Percentiles rank a stretch among this genome's conserved stretches.
phyloP scores from a whole-genome alignment of 176 grass and related monocot species.

The Thinopyrum elongatum region DNA sequence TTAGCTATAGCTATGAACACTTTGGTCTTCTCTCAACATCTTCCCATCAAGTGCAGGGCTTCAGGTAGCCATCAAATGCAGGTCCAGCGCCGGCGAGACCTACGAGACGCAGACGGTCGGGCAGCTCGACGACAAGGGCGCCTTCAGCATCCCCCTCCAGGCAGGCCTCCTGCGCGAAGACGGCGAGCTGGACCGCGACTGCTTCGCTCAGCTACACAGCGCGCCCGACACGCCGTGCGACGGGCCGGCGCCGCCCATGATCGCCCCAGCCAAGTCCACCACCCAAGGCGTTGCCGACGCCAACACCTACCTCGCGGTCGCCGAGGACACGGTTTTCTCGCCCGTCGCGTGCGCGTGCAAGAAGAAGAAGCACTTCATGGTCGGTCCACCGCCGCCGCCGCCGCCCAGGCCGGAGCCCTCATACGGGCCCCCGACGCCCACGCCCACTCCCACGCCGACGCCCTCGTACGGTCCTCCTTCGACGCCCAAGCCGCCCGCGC shows the following conservation, averaged over 20 bases:
- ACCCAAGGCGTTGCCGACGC: background rate
- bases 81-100: slow-evolving; percentile 22
- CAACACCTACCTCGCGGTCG: slow-evolving; percentile 29
- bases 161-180: slow-evolving; percentile 24
- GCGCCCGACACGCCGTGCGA: slow-evolving; percentile 47
- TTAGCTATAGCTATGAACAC: background rate
- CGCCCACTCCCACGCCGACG: slow-evolving; percentile 19
- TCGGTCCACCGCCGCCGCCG: slow-evolving; percentile 32
- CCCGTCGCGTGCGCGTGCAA: slow-evolving; percentile 45
- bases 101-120: slow-evolving; percentile 52
- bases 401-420: slow-evolving; percentile 33
- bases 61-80: slow-evolving; percentile 57
- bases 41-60: slow-evolving; percentile 34
- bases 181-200: slow-evolving; percentile 46
- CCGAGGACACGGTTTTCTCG: slow-evolving; percentile 14
- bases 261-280: slow-evolving; percentile 2
- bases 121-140: slow-evolving; percentile 42
- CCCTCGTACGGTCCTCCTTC: slow-evolving; percentile 29
- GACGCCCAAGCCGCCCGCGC: slow-evolving; percentile 20
- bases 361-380: slow-evolving; percentile 55
- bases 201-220: slow-evolving; percentile 61
- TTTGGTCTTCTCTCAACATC: background rate
- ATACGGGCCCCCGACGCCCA: slow-evolving; percentile 22
- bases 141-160: slow-evolving; percentile 47
- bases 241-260: slow-evolving; percentile 43